Conservation (phyloP, 306 rosid species). For the Sphenostylis stenocarpa region DNA sequence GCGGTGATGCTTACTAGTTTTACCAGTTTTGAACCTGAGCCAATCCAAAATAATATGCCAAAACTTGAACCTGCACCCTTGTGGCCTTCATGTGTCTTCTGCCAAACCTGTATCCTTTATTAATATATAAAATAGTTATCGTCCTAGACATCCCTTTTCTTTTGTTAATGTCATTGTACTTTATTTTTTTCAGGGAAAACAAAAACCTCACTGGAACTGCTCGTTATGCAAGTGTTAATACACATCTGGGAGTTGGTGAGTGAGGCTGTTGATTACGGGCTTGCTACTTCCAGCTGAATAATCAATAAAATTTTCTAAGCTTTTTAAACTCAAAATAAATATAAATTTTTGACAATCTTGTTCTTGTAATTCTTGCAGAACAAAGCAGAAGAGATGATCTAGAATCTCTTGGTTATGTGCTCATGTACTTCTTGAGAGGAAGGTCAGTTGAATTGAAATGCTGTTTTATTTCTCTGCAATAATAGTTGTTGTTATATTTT, state of each 20-base stretch:
- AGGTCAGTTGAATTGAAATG: constrained; percentile 55
- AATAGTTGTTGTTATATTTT: constrained; percentile 22
- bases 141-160: constrained; percentile 1
- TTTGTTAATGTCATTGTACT: neutral
- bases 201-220: constrained; percentile 99
- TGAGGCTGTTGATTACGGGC: constrained; percentile 24
- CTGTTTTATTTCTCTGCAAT: neutral
- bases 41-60: constrained; percentile 4
- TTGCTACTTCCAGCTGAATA: constrained; percentile 16
- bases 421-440: constrained; percentile 97
- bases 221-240: constrained; percentile 99
- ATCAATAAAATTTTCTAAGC: constrained; percentile 17
- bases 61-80: constrained; percentile 10
- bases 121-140: neutral
- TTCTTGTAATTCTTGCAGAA: constrained; percentile 57
- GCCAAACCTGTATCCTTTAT: neutral
- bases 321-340: neutral
- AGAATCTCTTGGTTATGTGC: constrained; percentile 96
- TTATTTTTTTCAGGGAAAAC: constrained; percentile 70
- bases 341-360: neutral
- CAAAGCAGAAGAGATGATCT: constrained; percentile 99
- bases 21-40: constrained; percentile 26
- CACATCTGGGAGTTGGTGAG: constrained; percentile 98
- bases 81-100: neutral
- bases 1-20: neutral